phyloP scores from a whole-genome alignment of 2,329 filamentous ascomycete genomes.

The Waltergamsia citrina region DNA sequence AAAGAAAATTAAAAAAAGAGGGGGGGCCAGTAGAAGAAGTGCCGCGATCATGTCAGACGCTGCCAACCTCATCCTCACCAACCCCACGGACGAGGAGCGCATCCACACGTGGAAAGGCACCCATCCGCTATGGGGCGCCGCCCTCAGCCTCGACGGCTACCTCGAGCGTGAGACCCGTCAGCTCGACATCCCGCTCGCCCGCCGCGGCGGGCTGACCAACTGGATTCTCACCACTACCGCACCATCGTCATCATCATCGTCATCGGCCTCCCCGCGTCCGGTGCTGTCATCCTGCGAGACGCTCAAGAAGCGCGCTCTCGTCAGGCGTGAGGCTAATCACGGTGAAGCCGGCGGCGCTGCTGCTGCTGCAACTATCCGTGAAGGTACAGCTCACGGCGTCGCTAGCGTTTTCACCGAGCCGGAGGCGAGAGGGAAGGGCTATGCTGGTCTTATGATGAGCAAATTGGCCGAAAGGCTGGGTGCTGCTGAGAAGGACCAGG shows the following conservation, averaged over 20 bases:
- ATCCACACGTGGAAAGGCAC: slow-evolving; percentile 44
- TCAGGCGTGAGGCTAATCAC: slow-evolving; percentile 23
- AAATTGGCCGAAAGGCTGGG: slow-evolving; percentile 45
- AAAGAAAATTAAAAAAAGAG: too few species aligned
- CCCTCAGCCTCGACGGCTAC: slow-evolving; percentile 45
- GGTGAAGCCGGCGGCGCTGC: too few species aligned
- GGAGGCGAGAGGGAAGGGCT: slow-evolving; percentile 59
- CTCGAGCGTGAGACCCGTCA: slow-evolving; percentile 50
- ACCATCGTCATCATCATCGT: too few species aligned
- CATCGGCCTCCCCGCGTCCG: slow-evolving; percentile 33
- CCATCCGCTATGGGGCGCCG: slow-evolving; percentile 47
- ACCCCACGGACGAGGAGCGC: slow-evolving; percentile 48
- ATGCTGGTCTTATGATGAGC: slow-evolving; percentile 66
- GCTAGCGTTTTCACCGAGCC: slow-evolving; percentile 71
- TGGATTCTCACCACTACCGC: slow-evolving; percentile 62
- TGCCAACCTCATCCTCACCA: slow-evolving; percentile 1
- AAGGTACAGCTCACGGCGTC: slow-evolving; percentile 62
- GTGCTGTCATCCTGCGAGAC: slow-evolving; percentile 57
- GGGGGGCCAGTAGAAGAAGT: too few species aligned
- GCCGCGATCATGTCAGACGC: too few species aligned
- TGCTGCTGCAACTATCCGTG: too few species aligned
- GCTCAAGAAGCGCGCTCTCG: slow-evolving; percentile 48
- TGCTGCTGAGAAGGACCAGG: slow-evolving; percentile 9
- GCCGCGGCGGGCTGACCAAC: slow-evolving; percentile 46
- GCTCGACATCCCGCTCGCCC: slow-evolving; percentile 45